These are phyloP conservation scores for Boletus bicolor DNA, from an alignment of 768 basidiomycete species.

Conservation along the genomic window DNA sequence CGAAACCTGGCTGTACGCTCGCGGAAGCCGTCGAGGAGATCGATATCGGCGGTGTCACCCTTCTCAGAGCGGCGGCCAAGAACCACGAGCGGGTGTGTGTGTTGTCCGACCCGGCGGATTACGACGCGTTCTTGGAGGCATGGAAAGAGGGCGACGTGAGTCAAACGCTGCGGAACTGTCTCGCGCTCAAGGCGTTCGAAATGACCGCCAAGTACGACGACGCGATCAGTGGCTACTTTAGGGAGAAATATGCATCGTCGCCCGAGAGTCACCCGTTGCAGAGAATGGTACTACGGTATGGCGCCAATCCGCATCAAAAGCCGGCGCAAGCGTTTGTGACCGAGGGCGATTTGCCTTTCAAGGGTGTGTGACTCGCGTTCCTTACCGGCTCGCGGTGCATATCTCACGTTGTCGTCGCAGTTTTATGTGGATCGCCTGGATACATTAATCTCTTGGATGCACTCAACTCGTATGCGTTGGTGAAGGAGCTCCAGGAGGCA, in stretches of 20 bases:
- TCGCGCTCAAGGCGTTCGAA: constrained; percentile 97
- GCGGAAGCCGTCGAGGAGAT: constrained; percentile 95
- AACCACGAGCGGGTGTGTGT: constrained; percentile 93
- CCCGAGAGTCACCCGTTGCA: constrained; percentile 78
- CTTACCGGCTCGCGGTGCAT: not conserved
- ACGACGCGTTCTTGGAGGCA: constrained; percentile 72
- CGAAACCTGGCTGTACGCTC: constrained; percentile 84
- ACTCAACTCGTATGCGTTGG: constrained; percentile 93
- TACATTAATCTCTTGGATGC: constrained; percentile 99
- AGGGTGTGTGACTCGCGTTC: constrained; percentile 47
- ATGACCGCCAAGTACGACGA: constrained; percentile 94
- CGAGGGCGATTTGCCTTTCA: constrained; percentile 89
- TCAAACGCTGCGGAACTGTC: constrained; percentile 64
- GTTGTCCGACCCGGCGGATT: constrained; percentile 86
- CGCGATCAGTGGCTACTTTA: constrained; percentile 94
- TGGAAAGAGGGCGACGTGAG: constrained; percentile 78
- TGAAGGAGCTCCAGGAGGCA: constrained; percentile 88
- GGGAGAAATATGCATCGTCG: constrained; percentile 89
- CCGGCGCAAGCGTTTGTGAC: constrained; percentile 95
- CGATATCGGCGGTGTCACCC: constrained; percentile 97
- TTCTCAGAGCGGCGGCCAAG: constrained; percentile 96
- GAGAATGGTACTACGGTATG: constrained; percentile 84
- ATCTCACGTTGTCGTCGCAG: constrained; percentile 38
- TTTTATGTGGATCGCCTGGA: constrained; percentile 89
- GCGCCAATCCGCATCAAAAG: constrained; percentile 98